These are phyloP conservation scores for Ceratocystis diversiconidia DNA, from an alignment of 2,329 filamentous ascomycete genomes.

Conservation along the genomic window DNA sequence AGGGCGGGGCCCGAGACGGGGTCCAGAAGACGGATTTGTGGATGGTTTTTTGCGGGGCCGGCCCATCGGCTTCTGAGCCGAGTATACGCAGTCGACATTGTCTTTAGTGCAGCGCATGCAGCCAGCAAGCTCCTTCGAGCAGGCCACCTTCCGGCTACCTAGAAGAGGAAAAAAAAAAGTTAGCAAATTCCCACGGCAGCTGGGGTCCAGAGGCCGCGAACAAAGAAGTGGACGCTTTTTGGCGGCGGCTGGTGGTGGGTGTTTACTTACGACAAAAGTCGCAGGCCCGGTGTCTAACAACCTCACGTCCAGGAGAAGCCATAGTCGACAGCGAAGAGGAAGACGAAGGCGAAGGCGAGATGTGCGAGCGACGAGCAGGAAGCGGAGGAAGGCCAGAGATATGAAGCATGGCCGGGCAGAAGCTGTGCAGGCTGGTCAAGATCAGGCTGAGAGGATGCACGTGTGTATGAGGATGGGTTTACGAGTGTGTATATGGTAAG, in stretches of 20 bases:
- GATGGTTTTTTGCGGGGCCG: constrained; percentile 38
- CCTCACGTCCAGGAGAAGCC: constrained; percentile 17
- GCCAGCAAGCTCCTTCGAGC: constrained; percentile 46
- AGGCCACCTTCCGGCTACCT: constrained; percentile 51
- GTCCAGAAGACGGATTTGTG: background rate
- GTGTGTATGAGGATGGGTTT: background rate
- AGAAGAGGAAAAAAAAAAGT: background rate
- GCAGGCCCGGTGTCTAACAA: constrained; percentile 45
- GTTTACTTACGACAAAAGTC: constrained; percentile 49
- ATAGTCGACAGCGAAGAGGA: background rate
- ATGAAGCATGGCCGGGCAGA: background rate
- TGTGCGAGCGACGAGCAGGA: background rate
- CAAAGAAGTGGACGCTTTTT: background rate
- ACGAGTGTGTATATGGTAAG: background rate
- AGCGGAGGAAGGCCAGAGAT: background rate
- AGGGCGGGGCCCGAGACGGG: background rate
- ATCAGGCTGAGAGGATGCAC: background rate
- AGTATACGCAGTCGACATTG: constrained; percentile 45
- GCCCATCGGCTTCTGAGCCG: constrained; percentile 52
- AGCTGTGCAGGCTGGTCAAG: background rate
- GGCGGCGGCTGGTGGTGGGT: constrained; percentile 14
- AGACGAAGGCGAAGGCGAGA: background rate
- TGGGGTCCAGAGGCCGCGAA: too few species aligned
- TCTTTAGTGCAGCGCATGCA: constrained; percentile 46
- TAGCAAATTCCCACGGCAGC: too few species aligned